Evolutionary conservation across 2,329 filamentous ascomycete genomes (phyloP), one percentile per base, ranked within the genome.

Genomic region (Scedosporium dehoogii): DNA sequence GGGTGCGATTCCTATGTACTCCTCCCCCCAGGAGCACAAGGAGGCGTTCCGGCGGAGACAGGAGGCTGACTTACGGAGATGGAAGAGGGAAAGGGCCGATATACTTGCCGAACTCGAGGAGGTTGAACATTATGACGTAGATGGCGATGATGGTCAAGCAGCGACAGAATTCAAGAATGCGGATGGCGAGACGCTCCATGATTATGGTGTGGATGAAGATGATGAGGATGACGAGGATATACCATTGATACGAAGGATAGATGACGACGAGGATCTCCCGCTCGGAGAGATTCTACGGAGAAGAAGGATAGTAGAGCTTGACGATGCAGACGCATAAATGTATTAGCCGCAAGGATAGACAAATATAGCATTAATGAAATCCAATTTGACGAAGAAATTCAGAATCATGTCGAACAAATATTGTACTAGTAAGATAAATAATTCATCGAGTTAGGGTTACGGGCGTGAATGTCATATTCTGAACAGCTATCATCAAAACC

Each of bases 151-250:
- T 3, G 69, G 69, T 10, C 61, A 66, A 66, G 67, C 67, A 3
- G 66, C 67, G 68, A 80, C 81, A 51, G 81, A 77, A 4, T 94
- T 90, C 90, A 84, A 80, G 0, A 93, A 92, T 67, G 80, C 84
- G 0, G 89, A 93, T 60, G 90, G 90, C 1, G 89, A 93, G 69
- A 78, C 85, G 41, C 74, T 94, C 59, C 79, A 82, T 51, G 90
- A 94, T 68, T 94, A 87, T 69, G 90, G 90, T 1, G 89, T 94
- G 0, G 90, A 93, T 67, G 88, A 91, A 68, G 88, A 90, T 14
- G 82, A 81, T 0, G 87, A 91, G 63, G 69, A 69, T 27, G 69
- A 69, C 23, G 63, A 63, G 10, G 66, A 62, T 3, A 44, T 44
- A 7, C 51, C 53, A 6, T 23, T 62, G 5, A 42, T 65, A 16